Base-by-base conservation (phyloP, 441 rosid genomes). In the Erodium moschatum region DNA sequence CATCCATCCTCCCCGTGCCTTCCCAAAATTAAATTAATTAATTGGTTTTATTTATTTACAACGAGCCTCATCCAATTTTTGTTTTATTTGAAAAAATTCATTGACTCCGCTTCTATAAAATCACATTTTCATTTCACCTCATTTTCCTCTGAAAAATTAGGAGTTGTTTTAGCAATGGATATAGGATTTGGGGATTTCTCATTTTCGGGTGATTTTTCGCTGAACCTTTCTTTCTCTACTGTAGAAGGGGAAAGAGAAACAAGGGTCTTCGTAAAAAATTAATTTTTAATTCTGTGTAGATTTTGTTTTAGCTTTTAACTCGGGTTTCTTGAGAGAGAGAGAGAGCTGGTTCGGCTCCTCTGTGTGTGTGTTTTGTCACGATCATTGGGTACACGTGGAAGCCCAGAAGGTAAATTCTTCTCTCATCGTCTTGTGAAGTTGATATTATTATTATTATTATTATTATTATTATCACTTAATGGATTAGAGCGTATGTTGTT, bases 311-410 rank as follows among this genome's bases (percentile, higher is more conserved):
- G 66, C 44, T 20, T 38, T 38, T 5, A 38, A 38, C 42, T 38
- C 42, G 8, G 42, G 6, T 38, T 38, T 38, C 42, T 38, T 38
- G 33, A 70, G 64, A 66, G 27, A 24, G 67, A 56, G 13, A 60
- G 42, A 38, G 42, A 24, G 62, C 63, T 54, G 61, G 21, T 54
- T 5, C 61, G 5, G 61, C 16, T 54, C 61, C 16, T 12, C 10
- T 52, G 40, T 18, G 64, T 73, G 78, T 79, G 78, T 70, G 69
- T 73, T 70, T 72, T 35, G 78, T 84, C 84, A 77, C 83, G 81
- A 82, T 82, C 86, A 73, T 67, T 76, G 74, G 79, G 70, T 73
- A 81, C 85, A 83, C 86, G 86, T 86, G 87, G 81, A 79, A 79
- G 65, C 78, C 80, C 84, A 68, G 82, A 81, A 67, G 86, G 84